phyloP scores from a whole-genome alignment of 805 yeast genomes.

The Starmerella stigmatis region DNA sequence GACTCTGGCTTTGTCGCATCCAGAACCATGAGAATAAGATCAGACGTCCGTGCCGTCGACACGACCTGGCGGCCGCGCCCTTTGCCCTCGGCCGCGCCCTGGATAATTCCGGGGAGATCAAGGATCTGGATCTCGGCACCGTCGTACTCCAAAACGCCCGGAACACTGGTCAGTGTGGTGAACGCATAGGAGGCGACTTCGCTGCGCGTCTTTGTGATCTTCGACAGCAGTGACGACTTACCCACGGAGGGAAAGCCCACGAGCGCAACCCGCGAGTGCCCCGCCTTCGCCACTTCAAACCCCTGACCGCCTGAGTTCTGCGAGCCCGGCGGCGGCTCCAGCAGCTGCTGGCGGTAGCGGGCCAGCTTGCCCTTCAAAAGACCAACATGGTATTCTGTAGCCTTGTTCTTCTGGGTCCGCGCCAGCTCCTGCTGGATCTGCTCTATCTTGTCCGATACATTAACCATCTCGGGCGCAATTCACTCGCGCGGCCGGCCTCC shows the following conservation, averaged over 20 bases:
- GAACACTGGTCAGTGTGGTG: conserved; percentile 92
- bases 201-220: conserved; percentile 85
- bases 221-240: conserved; percentile 78
- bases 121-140: conserved; percentile 96
- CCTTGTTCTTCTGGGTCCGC: conserved; percentile 92
- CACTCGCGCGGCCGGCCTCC: background rate
- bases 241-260: conserved; percentile 98
- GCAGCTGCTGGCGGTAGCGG: conserved; percentile 75
- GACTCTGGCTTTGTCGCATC: conserved; percentile 93
- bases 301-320: conserved; percentile 67
- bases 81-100: conserved; percentile 93
- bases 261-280: conserved; percentile 90
- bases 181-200: conserved; percentile 93
- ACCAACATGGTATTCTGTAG: conserved; percentile 95
- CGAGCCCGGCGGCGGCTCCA: conserved; percentile 78
- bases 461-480: conserved; percentile 24
- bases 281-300: conserved; percentile 88
- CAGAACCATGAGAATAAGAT: conserved; percentile 79
- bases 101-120: conserved; percentile 95
- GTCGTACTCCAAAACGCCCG: conserved; percentile 87
- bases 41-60: conserved; percentile 92
- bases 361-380: conserved; percentile 90
- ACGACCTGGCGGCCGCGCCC: conserved; percentile 97
- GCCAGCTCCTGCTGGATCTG: conserved; percentile 89
- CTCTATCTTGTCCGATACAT: conserved; percentile 55